phyloP scores from a whole-genome alignment of 768 basidiomycete genomes.

The Termitomyces sp. region DNA sequence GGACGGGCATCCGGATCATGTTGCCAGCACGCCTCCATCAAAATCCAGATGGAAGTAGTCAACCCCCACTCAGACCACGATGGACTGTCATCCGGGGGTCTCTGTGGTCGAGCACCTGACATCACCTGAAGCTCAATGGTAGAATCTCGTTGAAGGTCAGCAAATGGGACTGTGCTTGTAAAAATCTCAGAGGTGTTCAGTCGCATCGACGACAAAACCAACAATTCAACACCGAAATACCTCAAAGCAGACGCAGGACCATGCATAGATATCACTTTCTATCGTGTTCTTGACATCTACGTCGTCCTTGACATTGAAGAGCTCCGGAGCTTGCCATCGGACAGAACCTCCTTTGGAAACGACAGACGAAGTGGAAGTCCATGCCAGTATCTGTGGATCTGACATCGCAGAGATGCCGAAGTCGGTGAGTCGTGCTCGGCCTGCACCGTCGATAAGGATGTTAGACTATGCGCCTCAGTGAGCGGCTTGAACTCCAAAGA shows the following conservation, averaged over 20 bases:
- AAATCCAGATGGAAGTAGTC: not conserved
- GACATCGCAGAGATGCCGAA: not conserved
- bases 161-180: not conserved
- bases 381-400: not conserved
- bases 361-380: not conserved
- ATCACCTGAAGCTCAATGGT: not conserved
- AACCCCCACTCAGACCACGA: not conserved
- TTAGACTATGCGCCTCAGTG: not conserved
- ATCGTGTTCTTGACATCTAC: not conserved
- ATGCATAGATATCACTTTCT: not conserved
- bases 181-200: not conserved
- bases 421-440: not conserved
- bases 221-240: not conserved
- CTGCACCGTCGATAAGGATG: not conserved
- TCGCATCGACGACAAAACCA: not conserved
- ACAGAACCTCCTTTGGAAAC: not conserved
- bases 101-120: not conserved
- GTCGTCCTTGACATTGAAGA: not conserved
- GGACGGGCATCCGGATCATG: not conserved
- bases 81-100: not conserved
- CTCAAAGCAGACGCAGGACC: not conserved
- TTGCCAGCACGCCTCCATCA: not conserved
- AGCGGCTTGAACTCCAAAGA: not conserved
- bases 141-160: not conserved
- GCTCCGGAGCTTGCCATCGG: not conserved